A percentile compares a stretch with the other conserved stretches of the same genome.
phyloP scores from a whole-genome alignment of 2,329 filamentous ascomycete genomes.

The Fonsecaea erecta region DNA sequence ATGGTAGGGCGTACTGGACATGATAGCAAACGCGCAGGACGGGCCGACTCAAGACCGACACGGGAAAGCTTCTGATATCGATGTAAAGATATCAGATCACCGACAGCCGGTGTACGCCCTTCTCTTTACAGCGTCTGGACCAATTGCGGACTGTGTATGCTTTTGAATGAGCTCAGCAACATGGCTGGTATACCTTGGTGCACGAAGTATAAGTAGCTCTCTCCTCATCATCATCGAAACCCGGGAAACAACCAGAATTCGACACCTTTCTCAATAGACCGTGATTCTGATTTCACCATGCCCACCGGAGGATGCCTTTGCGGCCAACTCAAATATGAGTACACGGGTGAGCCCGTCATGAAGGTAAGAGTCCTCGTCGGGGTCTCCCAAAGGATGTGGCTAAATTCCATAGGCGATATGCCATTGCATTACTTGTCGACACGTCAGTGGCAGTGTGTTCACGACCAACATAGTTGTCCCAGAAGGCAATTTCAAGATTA shows the following conservation, averaged over 20 bases:
- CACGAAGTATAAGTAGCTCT: background rate
- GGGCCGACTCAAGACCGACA: background rate
- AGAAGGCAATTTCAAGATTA: constrained; percentile 39
- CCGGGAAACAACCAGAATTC: background rate
- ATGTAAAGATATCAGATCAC: background rate
- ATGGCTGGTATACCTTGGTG: background rate
- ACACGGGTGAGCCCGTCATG: constrained; percentile 20
- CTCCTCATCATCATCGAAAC: background rate
- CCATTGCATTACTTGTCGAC: constrained; percentile 24
- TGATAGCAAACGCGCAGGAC: background rate
- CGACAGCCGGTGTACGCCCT: background rate
- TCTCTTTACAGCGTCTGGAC: background rate
- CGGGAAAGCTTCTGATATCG: background rate
- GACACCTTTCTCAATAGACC: background rate
- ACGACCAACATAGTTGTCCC: constrained; percentile 38
- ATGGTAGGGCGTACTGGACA: background rate
- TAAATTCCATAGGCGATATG: constrained; percentile 17
- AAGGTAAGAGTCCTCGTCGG: constrained; percentile 10
- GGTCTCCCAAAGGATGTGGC: background rate
- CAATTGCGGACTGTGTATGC: background rate
- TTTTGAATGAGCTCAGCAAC: background rate
- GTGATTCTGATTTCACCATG: constrained; percentile 1
- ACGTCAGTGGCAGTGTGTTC: constrained; percentile 22
- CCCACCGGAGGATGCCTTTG: constrained; percentile 25
- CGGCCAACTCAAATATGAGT: constrained; percentile 24